phyloP scores from a whole-genome alignment of 495 filamentous ascomycete genomes.

The Amorphotheca resinae region DNA sequence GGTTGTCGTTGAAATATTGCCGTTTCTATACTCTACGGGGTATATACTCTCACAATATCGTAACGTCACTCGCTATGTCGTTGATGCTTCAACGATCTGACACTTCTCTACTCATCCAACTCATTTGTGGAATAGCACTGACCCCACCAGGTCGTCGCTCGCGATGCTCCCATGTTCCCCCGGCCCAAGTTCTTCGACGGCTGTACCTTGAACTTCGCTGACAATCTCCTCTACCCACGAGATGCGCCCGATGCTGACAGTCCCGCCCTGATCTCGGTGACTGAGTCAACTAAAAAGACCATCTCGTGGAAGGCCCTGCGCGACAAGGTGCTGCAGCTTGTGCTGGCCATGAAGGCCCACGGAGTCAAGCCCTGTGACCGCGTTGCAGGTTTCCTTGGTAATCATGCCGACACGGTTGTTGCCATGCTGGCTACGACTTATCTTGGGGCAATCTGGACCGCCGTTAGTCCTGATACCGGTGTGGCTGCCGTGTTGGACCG shows the following conservation, averaged over 20 bases:
- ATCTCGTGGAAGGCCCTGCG: conserved; percentile 53
- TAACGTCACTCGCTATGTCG: too few species aligned
- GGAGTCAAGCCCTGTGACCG: conserved; percentile 57
- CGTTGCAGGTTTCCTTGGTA: conserved; percentile 56
- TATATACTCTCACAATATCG: too few species aligned
- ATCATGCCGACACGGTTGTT: conserved; percentile 53
- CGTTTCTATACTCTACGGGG: too few species aligned
- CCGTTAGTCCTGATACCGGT: conserved; percentile 64
- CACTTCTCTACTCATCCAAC: too few species aligned
- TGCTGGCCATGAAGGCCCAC: conserved; percentile 43
- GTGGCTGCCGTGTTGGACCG: conserved; percentile 63
- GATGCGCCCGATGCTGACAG: conserved; percentile 41
- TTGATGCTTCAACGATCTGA: too few species aligned
- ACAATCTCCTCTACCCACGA: conserved; percentile 45
- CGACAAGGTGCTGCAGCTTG: conserved; percentile 35
- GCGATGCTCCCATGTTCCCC: conserved; percentile 62
- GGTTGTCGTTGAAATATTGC: too few species aligned
- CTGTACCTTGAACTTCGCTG: conserved; percentile 46
- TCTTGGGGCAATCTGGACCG: conserved; percentile 59
- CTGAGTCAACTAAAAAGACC: conserved; percentile 43
- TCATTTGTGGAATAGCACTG: too few species aligned
- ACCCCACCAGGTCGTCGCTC: conserved; percentile 49
- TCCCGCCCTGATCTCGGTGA: conserved; percentile 50
- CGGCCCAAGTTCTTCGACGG: conserved; percentile 71
- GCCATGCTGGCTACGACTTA: conserved; percentile 51